phyloP scores from a whole-genome alignment of 2,329 filamentous ascomycete species.

The Calonectria pauciramosa region DNA sequence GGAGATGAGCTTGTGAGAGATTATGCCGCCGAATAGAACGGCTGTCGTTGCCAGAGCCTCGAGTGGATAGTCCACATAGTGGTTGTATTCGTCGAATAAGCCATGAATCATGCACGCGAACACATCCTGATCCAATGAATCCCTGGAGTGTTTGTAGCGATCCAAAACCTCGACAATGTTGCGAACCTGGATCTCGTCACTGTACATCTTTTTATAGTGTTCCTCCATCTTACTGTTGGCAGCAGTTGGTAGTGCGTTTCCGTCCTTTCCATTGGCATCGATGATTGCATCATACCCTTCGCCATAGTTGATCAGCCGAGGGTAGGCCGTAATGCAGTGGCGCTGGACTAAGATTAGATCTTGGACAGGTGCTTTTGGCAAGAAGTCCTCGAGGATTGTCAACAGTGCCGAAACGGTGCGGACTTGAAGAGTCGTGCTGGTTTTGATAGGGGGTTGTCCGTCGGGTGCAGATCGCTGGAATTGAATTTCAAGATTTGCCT shows the following conservation, averaged over 20 bases:
- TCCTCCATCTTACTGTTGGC: conserved; percentile 96
- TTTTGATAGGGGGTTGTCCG: conserved; percentile 65
- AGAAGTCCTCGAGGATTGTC: conserved; percentile 80
- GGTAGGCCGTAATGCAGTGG: conserved; percentile 91
- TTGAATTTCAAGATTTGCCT: conserved; percentile 84
- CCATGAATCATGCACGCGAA: conserved; percentile 99
- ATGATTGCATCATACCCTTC: conserved; percentile 94
- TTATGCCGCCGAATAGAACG: conserved; percentile 95
- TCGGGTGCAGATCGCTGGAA: conserved; percentile 77
- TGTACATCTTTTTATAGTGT: conserved; percentile 98
- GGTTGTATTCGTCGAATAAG: conserved; percentile 95
- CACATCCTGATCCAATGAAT: conserved; percentile 89
- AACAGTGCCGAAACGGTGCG: conserved; percentile 88
- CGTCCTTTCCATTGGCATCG: conserved; percentile 83
- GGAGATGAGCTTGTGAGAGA: conserved; percentile 92
- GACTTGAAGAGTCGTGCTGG: conserved; percentile 83
- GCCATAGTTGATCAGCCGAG: conserved; percentile 94
- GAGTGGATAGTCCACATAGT: conserved; percentile 96
- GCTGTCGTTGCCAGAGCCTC: conserved; percentile 96
- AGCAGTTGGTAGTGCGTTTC: conserved; percentile 83
- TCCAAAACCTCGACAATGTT: conserved; percentile 88
- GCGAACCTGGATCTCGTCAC: conserved; percentile 87
- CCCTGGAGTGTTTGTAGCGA: conserved; percentile 88
- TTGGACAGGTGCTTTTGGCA: conserved; percentile 70
- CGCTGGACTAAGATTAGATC: conserved; percentile 87